Conservation (phyloP, 306 rosid genomes). For the Prunus mira region DNA sequence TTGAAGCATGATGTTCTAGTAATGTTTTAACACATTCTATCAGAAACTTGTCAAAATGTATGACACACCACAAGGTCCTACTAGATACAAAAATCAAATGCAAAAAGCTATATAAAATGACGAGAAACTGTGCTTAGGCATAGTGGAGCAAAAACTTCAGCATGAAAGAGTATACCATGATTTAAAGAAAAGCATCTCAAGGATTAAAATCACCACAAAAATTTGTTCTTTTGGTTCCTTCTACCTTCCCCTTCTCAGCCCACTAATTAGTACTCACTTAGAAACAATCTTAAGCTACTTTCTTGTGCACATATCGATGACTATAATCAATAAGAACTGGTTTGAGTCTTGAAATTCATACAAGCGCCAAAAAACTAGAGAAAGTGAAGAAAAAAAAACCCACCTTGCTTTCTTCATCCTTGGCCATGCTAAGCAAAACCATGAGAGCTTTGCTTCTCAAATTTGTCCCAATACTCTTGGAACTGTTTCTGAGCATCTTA, state of each 20-base stretch:
- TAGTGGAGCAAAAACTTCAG: neutral
- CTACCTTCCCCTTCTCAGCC: neutral
- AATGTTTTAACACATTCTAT: slow-evolving; percentile 2
- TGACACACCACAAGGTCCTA: neutral
- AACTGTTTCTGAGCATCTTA: slow-evolving; percentile 40
- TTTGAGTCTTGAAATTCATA: neutral
- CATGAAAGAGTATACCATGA: neutral
- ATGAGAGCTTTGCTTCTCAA: slow-evolving; percentile 51
- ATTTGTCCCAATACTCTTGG: slow-evolving; percentile 43
- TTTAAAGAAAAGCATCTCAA: neutral
- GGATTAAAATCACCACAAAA: neutral
- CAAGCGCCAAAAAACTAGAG: neutral
- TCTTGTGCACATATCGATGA: neutral
- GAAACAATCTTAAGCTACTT: neutral
- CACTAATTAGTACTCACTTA: neutral
- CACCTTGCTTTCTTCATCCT: slow-evolving; percentile 68
- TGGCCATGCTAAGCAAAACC: slow-evolving; percentile 45
- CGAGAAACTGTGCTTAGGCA: neutral
- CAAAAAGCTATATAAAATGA: neutral
- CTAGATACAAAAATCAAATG: neutral
- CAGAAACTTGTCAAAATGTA: slow-evolving; percentile 3
- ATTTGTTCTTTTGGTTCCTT: neutral
- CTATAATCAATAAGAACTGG: neutral
- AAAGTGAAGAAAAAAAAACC: slow-evolving; percentile 2
- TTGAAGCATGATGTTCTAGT: slow-evolving; percentile 56